Evolutionary conservation across 192 early-diverging fungal genomes (phyloP).

Genomic region (Phlyctochytrium arcticum): DNA sequence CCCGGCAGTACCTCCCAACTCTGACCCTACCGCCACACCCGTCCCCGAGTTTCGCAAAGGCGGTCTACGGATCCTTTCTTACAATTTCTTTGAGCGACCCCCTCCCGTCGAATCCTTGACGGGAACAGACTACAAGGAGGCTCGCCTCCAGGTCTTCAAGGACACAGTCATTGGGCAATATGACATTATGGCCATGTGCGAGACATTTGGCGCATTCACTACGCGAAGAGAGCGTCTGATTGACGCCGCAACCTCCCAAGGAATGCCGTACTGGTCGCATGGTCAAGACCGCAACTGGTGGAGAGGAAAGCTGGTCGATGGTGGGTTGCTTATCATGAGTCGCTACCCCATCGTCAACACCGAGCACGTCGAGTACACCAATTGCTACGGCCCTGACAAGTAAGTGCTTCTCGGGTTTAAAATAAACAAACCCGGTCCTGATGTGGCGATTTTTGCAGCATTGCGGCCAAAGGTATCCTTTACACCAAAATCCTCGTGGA

Average conservation of each 20-base stretch:
- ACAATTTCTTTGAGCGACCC: slow-evolving; percentile 28
- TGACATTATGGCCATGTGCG: slow-evolving; percentile 20
- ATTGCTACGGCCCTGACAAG: slow-evolving; percentile 3
- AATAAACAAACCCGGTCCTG: not conserved
- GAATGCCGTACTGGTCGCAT: slow-evolving; percentile 4
- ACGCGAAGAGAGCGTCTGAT: slow-evolving; percentile 12
- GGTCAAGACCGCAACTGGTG: slow-evolving; percentile 29
- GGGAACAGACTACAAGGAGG: slow-evolving; percentile 16
- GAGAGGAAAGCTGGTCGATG: slow-evolving; percentile 18
- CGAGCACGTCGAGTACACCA: slow-evolving; percentile 4
- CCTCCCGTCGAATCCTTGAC: slow-evolving; percentile 16
- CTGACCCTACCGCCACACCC: not conserved
- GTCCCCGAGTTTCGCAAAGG: not conserved
- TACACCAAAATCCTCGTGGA: slow-evolving; percentile 1
- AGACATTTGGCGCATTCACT: slow-evolving; percentile 17
- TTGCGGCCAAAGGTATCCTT: slow-evolving; percentile 11
- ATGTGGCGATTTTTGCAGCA: not conserved
- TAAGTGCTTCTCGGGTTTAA: too few relatives aligned
- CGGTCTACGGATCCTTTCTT: slow-evolving; percentile 20
- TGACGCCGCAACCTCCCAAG: slow-evolving; percentile 3
- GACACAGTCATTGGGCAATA: not conserved
- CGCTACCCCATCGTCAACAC: slow-evolving; percentile 14
- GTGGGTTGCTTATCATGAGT: slow-evolving; percentile 16
- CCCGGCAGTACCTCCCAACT: too few relatives aligned
- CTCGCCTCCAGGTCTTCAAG: slow-evolving; percentile 12